phyloP scores from a whole-genome alignment of 2,329 filamentous ascomycete species.

The Tolypocladium ophioglossoides region DNA sequence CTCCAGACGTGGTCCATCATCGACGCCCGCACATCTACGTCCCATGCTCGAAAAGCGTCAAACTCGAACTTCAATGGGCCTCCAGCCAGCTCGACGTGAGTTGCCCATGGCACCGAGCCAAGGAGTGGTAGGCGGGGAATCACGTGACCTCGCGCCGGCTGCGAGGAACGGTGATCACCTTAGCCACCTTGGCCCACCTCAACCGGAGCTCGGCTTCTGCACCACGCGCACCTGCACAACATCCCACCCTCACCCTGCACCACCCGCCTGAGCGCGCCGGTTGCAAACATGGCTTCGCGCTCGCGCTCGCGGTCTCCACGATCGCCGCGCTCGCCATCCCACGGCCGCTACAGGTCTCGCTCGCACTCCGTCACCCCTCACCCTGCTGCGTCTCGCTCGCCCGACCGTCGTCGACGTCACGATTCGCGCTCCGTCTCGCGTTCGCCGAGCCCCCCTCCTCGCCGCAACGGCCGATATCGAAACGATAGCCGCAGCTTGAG shows the following conservation, averaged over 20 bases:
- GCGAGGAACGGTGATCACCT: not conserved
- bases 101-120: not conserved
- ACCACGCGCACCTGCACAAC: not conserved
- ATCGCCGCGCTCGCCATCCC: conserved; percentile 19
- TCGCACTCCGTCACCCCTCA: conserved; percentile 24
- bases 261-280: not conserved
- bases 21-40: too few relatives aligned
- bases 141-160: conserved; percentile 5
- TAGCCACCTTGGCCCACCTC: not conserved
- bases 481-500: conserved; percentile 20
- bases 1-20: too few relatives aligned
- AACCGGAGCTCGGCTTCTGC: not conserved
- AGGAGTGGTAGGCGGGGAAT: not conserved
- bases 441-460: conserved; percentile 17
- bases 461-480: conserved; percentile 22
- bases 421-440: conserved; percentile 23
- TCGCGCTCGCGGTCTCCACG: conserved; percentile 7
- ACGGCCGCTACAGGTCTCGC: conserved; percentile 20
- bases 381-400: conserved; percentile 23
- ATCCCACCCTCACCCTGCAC: not conserved
- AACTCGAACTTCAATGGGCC: not conserved
- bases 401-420: conserved; percentile 16
- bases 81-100: not conserved
- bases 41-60: not conserved
- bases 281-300: conserved; percentile 14